These are phyloP conservation scores for Posidonia oceanica DNA, from an alignment of 116 monocot species.

Conservation along the genomic window DNA sequence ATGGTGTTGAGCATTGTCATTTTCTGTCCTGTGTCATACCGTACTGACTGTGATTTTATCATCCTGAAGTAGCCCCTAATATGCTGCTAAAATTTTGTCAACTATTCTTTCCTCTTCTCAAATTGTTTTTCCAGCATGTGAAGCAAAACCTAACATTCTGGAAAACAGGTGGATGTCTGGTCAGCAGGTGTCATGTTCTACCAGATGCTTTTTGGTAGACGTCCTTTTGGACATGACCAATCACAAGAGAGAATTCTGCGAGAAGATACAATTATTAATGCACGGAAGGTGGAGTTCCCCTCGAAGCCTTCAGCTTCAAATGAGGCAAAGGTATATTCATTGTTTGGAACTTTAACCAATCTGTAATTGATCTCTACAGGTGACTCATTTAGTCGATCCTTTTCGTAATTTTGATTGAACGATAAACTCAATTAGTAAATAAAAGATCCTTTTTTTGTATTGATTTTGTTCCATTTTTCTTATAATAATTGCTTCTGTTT, in stretches of 20 bases:
- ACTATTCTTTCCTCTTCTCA: neutral
- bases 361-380: no score
- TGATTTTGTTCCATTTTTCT: no score
- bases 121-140: neutral
- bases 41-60: no score
- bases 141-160: neutral
- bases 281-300: conserved; percentile 94
- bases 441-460: no score
- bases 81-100: no score
- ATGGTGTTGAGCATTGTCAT: no score
- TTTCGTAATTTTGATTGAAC: no score
- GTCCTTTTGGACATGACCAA: conserved; percentile 98
- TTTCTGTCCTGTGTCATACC: no score
- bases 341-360: neutral
- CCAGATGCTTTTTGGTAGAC: conserved; percentile 95
- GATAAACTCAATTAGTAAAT: no score
- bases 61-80: no score
- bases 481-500: no score
- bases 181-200: conserved; percentile 89
- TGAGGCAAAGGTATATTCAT: conserved; percentile 71
- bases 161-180: conserved; percentile 90
- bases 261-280: conserved; percentile 96
- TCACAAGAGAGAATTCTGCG: conserved; percentile 96
- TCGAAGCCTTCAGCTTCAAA: conserved; percentile 77
- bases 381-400: no score